These are phyloP conservation scores for Sambucus nigra DNA, from an alignment of 129 eudicot genomes.

Conservation along the genomic window DNA sequence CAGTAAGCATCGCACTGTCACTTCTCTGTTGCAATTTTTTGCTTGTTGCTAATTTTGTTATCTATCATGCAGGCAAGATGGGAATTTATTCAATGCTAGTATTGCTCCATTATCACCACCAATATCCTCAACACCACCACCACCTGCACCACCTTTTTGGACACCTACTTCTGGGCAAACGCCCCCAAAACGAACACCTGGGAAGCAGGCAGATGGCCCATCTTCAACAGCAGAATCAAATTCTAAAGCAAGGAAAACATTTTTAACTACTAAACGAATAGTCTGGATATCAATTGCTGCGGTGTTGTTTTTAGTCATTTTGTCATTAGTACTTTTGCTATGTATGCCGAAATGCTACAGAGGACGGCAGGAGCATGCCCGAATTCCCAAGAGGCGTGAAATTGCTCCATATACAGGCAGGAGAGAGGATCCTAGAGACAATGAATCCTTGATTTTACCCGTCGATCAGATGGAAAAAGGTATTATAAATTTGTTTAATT, in stretches of 20 bases:
- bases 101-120: slow-evolving; percentile 59
- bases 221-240: slow-evolving; percentile 32
- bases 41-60: background rate
- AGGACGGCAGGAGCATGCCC: slow-evolving; percentile 33
- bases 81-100: slow-evolving; percentile 62
- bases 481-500: slow-evolving; percentile 1
- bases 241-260: slow-evolving; percentile 32
- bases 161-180: slow-evolving; percentile 31
- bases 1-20: too few relatives aligned
- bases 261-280: slow-evolving; percentile 39
- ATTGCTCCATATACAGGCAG: slow-evolving; percentile 55
- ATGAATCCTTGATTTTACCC: slow-evolving; percentile 34
- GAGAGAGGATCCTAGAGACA: slow-evolving; percentile 43
- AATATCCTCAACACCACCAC: slow-evolving; percentile 30
- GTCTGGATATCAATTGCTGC: slow-evolving; percentile 73
- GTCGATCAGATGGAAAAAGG: slow-evolving; percentile 59
- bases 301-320: slow-evolving; percentile 42
- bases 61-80: slow-evolving; percentile 45
- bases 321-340: slow-evolving; percentile 49
- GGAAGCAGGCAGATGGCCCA: slow-evolving; percentile 46
- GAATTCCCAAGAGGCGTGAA: slow-evolving; percentile 56
- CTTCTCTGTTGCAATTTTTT: background rate
- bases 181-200: slow-evolving; percentile 34
- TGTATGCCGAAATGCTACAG: slow-evolving; percentile 48
- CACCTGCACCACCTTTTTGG: slow-evolving; percentile 37